Evolutionary conservation across 148 eudicot species (phyloP), one percentile per base, ranked within the genome.

Genomic region (Rhododendron ferrugineum): DNA sequence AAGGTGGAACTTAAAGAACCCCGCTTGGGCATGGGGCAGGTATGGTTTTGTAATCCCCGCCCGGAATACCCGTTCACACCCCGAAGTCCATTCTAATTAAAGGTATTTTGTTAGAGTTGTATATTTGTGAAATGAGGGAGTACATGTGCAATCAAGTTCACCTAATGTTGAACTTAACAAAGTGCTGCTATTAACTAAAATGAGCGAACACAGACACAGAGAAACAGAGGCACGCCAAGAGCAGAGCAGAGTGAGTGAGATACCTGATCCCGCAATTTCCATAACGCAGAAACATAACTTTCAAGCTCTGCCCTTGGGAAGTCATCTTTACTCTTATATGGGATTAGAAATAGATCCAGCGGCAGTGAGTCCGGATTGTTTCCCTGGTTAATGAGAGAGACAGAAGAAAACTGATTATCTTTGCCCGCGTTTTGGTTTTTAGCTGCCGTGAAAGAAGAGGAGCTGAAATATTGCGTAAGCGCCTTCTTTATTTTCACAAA

Each of bases 211-310:
- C 2, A 32, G 37, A 70, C 75, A 70, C 11, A 64, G 64, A 50
- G 64, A 58, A 20, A 70, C 37, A 70, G 37, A 70, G 40, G 75
- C 37, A 70, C 18, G 9, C 14, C 6, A 70, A 32, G 34, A 70
- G 40, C 1, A 50, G 7, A 49, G 84, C 37, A 80, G 44, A 73
- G 42, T 83, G 80, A 50, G 76, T 75, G 62, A 36, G 44, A 80
- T 79, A 96, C 95, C 91, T 94, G 97, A 87, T 94, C 94, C 80
- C 96, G 88, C 30, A 96, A 86, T 84, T 88, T 94, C 93, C 93
- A 91, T 84, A 96, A 79, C 10, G 81, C 83, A 80, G 91, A 91
- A 58, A 78, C 87, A 86, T 90, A 92, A 68, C 99, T 96, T 83
- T 91, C 96, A 85, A 90, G 87, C 32, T 84, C 87, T 64, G 87